phyloP scores from a whole-genome alignment of 2,329 filamentous ascomycete species.

The Penicillium janthinellum region DNA sequence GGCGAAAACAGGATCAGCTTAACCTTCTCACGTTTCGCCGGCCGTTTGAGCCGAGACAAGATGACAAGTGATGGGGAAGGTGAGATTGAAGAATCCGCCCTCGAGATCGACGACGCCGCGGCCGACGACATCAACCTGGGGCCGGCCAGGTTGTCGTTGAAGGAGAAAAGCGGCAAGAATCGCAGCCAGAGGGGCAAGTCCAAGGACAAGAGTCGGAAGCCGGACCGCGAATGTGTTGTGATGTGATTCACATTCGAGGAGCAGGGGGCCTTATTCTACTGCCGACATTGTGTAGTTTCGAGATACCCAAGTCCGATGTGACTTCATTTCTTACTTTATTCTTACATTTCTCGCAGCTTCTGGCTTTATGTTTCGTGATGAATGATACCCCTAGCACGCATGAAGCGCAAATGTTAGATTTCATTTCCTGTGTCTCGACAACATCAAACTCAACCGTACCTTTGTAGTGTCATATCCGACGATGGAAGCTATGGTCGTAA shows the following conservation, averaged over 20 bases:
- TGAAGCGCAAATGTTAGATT: constrained; percentile 3
- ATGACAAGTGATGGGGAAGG: constrained; percentile 33
- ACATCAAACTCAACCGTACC: not conserved
- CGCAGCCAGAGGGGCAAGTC: constrained; percentile 30
- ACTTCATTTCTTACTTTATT: not conserved
- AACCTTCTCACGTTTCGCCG: constrained; percentile 40
- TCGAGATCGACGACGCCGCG: constrained; percentile 18
- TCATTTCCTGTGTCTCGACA: not conserved
- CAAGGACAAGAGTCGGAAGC: constrained; percentile 39
- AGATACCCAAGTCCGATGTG: constrained; percentile 17
- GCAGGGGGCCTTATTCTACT: not conserved
- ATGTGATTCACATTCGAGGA: constrained; percentile 12
- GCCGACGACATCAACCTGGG: constrained; percentile 20
- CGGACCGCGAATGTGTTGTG: constrained; percentile 46
- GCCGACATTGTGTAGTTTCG: constrained; percentile 2
- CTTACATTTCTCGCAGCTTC: not conserved
- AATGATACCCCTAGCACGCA: constrained; percentile 23
- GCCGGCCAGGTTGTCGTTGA: constrained; percentile 22
- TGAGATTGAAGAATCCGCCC: constrained; percentile 23
- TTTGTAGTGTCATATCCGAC: not conserved
- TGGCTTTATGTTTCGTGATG: constrained; percentile 11
- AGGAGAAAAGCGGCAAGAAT: constrained; percentile 29
- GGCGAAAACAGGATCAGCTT: constrained; percentile 40
- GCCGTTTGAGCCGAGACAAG: constrained; percentile 35
- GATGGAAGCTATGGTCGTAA: not conserved